phyloP scores from a whole-genome alignment of 2,329 filamentous ascomycete genomes.

The Rhytidhysteron rufulum region DNA sequence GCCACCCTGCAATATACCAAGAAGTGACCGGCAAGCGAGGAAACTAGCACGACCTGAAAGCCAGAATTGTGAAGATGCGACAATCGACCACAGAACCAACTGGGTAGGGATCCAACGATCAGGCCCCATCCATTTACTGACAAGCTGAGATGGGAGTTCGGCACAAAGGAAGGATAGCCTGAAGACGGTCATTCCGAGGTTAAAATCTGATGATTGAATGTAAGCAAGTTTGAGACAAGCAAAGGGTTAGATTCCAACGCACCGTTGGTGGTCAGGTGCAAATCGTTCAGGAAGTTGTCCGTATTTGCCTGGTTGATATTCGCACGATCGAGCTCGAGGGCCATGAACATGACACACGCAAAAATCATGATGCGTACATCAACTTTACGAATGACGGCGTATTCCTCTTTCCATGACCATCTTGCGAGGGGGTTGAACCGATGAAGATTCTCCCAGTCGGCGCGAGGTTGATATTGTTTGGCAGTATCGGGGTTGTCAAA shows the following conservation, averaged over 20 bases:
- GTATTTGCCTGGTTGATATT: conserved; percentile 19
- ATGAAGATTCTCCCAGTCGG: conserved; percentile 21
- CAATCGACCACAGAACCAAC: conserved; percentile 41
- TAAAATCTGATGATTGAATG: conserved; percentile 15
- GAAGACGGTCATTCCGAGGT: conserved; percentile 19
- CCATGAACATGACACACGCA: conserved; percentile 48
- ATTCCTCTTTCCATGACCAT: conserved; percentile 23
- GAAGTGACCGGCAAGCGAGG: conserved; percentile 40
- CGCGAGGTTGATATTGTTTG: conserved; percentile 8
- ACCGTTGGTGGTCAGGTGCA: conserved; percentile 20
- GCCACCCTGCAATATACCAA: conserved; percentile 49
- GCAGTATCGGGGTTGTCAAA: conserved; percentile 12
- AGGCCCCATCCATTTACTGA: conserved; percentile 20
- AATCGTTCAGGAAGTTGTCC: conserved; percentile 18
- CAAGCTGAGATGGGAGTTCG: conserved; percentile 20
- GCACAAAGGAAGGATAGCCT: conserved; percentile 16
- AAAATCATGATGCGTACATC: conserved; percentile 31
- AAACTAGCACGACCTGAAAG: conserved; percentile 36
- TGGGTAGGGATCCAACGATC: conserved; percentile 42
- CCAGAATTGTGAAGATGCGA: conserved; percentile 38
- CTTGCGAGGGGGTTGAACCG: conserved; percentile 16
- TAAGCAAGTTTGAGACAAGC: too few species aligned
- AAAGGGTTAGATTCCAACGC: too few species aligned
- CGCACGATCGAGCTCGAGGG: conserved; percentile 42
- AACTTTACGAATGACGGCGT: conserved; percentile 25